Evolutionary conservation across 2,329 filamentous ascomycete genomes (phyloP), one percentile per base, ranked within the genome.

Genomic region (Trichophyton benhamiae): DNA sequence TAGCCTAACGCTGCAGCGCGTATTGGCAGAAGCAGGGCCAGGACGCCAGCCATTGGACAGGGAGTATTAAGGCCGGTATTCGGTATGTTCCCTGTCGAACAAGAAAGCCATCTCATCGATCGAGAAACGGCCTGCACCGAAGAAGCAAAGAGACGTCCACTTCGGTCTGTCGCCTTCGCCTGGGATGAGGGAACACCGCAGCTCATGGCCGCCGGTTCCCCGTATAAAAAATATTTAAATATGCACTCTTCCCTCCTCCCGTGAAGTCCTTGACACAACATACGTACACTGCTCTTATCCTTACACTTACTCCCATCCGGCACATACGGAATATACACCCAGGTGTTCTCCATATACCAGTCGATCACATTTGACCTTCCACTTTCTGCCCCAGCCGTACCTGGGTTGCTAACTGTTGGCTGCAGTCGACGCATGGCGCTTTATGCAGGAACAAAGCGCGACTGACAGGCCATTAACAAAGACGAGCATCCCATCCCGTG

Each of bases 361-460:
- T 5, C 6, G 41, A n/a, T 7, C n/a, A 6, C 15, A 7, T 20
- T 48, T 9, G n/a, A 22, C 44, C 44, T 48, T 48, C 44, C 44
- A 7, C 3, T 48, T 48, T 48, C 20, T 48, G 17, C 9, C 44
- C 44, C 44, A 15, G 25, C 22, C 6, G 46, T 22, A 22, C 15
- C 46, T 25, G 20, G 46, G 20, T 15, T 52, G 46, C 11, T 52
- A 6, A 13, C 11, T 52, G 46, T 52, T 52, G 46, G 46, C 22
- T 52, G 46, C 46, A 22, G 33, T 38, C 33, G 9, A 38, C 30
- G 46, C 46, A 52, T 52, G 46, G 46, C 46, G 46, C 22, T 52
- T 25, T 52, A 52, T 52, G 46, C 46, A 52, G 46, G 46, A 52
- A 52, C 46, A 52, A 52, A 52, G 46, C 46, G 46, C 46, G 46